phyloP scores from a whole-genome alignment of 306 rosid species.

The Dalbergia cochinchinensis region DNA sequence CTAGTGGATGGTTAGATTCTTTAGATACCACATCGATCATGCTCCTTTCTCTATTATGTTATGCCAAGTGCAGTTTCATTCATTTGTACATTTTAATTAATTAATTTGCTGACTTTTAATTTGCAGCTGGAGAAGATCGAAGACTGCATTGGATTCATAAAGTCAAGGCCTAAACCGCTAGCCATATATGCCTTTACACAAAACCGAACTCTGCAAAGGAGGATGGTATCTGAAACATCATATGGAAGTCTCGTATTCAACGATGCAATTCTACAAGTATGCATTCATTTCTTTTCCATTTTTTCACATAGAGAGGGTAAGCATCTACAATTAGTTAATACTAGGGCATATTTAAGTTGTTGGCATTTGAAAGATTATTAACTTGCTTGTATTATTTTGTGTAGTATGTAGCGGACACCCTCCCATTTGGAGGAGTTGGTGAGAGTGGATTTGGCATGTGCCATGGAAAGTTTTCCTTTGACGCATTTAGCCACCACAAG shows the following conservation, averaged over 20 bases:
- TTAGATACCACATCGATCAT: too few relatives aligned
- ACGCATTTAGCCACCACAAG: slow-evolving; percentile 70
- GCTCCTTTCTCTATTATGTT: too few relatives aligned
- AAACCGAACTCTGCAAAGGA: slow-evolving; percentile 58
- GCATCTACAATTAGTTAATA: not conserved
- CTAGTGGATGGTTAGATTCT: too few relatives aligned
- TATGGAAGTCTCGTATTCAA: slow-evolving; percentile 70
- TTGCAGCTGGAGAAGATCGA: slow-evolving; percentile 76
- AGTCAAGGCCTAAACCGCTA: slow-evolving; percentile 71
- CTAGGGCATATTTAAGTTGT: not conserved
- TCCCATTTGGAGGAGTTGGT: slow-evolving; percentile 91
- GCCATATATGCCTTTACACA: slow-evolving; percentile 76
- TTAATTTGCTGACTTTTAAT: too few relatives aligned
- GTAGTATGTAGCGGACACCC: slow-evolving; percentile 68
- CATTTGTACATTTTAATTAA: too few relatives aligned
- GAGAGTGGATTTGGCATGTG: slow-evolving; percentile 77
- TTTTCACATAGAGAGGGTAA: not conserved
- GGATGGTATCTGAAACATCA: slow-evolving; percentile 71
- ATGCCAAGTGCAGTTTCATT: too few relatives aligned
- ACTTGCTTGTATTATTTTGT: not conserved
- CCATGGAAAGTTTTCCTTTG: slow-evolving; percentile 88
- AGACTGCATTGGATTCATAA: slow-evolving; percentile 69
- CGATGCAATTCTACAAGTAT: slow-evolving; percentile 73
- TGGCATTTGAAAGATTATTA: too few relatives aligned
- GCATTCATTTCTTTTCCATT: not conserved